Base-by-base conservation (phyloP, 139 green algal genomes). In the Limnomonas spitsbergensis region DNA sequence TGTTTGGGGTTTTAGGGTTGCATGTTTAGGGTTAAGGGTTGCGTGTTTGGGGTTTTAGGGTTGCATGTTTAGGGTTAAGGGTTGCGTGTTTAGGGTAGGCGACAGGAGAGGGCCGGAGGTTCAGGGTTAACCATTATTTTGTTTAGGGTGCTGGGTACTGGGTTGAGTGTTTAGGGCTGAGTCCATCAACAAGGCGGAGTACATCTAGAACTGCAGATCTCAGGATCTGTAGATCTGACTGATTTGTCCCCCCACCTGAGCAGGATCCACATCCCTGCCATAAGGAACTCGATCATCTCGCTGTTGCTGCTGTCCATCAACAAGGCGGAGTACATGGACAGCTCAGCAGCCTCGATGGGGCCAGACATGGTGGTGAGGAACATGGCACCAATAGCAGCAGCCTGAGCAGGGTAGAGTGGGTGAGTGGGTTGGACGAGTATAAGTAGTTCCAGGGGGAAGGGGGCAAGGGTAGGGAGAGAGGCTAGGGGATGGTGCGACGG, bases 201-300 rank as follows among this genome's bases (percentile, higher is more conserved):
- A 61, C 14, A 61, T 61, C 20, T 61, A 61, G 47, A 61, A 61
- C 47, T 61, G 47, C 14, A 29, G 47, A 61, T n/a, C n/a, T n/a
- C n/a, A n/a, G n/a, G n/a, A n/a, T n/a, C n/a, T n/a, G n/a, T n/a
- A n/a, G n/a, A n/a, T n/a, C n/a, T 61, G 47, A 61, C 20, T 14
- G 20, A 61, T 14, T 29, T 29, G 20, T 14, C 14, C 20, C 14
- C 66, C 66, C 66, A 75, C 68, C 82, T 66, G 70, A 95, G 83
- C 81, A 93, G 80, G 66, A 95, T 93, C 91, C 91, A 95, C 87
- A 93, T 90, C 75, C 86, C 89, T 3, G 86, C 86, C 89, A 93
- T 93, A 1, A 89, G 80, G 80, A 85, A 88, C 85, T 94, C 90
- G n/a, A 93, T 84, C 88, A 92, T 92, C 69, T 91, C 83, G 38